A percentile compares a stretch with the other conserved stretches of the same genome.
phyloP scores from a whole-genome alignment of 768 basidiomycete genomes.

The Lactarius akahatsu region DNA sequence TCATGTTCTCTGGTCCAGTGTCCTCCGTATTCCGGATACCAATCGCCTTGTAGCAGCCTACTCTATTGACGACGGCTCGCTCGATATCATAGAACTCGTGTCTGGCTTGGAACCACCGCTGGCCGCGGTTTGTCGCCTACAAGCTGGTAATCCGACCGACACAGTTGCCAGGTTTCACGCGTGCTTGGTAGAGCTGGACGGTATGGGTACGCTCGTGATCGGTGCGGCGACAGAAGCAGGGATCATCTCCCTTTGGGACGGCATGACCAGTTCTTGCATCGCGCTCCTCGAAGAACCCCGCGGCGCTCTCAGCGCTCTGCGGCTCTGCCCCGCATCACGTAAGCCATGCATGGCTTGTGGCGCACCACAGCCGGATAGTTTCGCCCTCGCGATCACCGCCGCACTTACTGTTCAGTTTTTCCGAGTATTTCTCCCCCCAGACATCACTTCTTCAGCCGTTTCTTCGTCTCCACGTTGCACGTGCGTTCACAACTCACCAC shows the following conservation, averaged over 20 bases:
- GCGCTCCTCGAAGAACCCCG: conserved; percentile 58
- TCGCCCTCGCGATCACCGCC: conserved; percentile 66
- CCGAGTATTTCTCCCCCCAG: conserved; percentile 54
- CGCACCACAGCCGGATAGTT: conserved; percentile 61
- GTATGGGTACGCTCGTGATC: conserved; percentile 52
- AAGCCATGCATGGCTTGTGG: conserved; percentile 71
- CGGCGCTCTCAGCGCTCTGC: conserved; percentile 59
- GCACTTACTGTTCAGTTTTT: conserved; percentile 63
- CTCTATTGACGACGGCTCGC: conserved; percentile 60
- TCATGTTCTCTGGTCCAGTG: conserved; percentile 47
- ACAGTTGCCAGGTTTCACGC: conserved; percentile 53
- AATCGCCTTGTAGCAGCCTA: conserved; percentile 55
- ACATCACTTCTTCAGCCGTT: conserved; percentile 32
- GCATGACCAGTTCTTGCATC: conserved; percentile 60
- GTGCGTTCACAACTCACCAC: conserved; percentile 54
- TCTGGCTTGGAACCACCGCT: conserved; percentile 40
- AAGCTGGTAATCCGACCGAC: conserved; percentile 59
- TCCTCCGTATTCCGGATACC: conserved; percentile 50
- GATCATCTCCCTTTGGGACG: conserved; percentile 75
- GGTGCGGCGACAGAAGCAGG: conserved; percentile 65
- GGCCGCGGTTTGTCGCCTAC: conserved; percentile 48
- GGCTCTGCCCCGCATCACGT: conserved; percentile 52
- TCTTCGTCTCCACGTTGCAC: conserved; percentile 57
- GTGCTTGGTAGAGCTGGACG: conserved; percentile 52
- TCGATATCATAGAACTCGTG: conserved; percentile 59